Base-by-base conservation (phyloP, 352 stramenopile genomes). In the Pythium sp. region DNA sequence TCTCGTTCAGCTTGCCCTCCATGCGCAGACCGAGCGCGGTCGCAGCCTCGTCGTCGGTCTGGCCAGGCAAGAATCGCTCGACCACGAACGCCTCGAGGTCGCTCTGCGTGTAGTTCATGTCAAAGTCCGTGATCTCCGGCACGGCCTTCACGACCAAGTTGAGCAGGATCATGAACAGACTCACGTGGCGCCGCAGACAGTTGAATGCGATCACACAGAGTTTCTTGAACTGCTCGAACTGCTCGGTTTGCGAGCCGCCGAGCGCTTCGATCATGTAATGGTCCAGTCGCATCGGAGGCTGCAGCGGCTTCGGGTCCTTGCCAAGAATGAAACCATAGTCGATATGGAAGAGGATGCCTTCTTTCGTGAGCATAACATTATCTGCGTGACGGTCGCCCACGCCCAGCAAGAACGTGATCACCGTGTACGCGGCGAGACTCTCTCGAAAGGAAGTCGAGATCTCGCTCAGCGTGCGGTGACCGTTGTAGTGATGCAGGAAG, bases 241-340 rank as follows among this genome's bases (percentile, higher is more conserved):
- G 86, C 41, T 71, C 73, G 4, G 86, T 93, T 59, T 92, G 84
- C 32, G 84, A 80, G n/a, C 87, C 87, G 18, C 87, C 87, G 2
- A 95, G 80, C 3, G 86, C 87, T 59, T 94, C 86, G 54, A 95
- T 93, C 86, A 95, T 94, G 72, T 91, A 93, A 56, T 97, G 92
- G 46, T 98, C 98, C 1, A 99, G 85, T 3, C 98, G 92, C 81
- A 99, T 99, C 4, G 96, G 95, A 56, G 97, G 97, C 66, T 98
- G 97, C 64, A 99, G 78, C 28, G 97, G 97, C 81, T 99, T 99
- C 5, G 98, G 97, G 72, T 99, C 98, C 65, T 97, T 93, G 51
- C 98, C 98, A 67, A 99, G 91, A 66, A 99, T 99, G 72, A 99
- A 99, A 5, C 97, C 97, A 76, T 99, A 99, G 82, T 98, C 98